Base-by-base conservation (phyloP, 352 stramenopile genomes). In the Halophytophthora batemanensis region DNA sequence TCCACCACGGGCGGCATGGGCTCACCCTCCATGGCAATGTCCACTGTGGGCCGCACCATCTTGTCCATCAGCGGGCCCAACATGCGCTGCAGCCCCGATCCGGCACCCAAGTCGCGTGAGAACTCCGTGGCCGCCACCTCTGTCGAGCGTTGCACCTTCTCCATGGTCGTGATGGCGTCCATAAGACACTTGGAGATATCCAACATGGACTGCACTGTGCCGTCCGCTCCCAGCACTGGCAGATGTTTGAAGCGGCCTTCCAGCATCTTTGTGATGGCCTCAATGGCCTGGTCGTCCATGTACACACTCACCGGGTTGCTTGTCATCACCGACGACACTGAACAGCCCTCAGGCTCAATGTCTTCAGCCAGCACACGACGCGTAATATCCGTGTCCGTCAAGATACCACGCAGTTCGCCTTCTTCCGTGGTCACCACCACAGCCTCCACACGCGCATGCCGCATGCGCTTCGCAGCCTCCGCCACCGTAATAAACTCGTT, bases 101-200 rank as follows among this genome's bases (percentile, higher is more conserved):
- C 72, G 5, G 68, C 75, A 28, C 77, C 81, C 17, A 92, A 61
- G 52, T 94, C 83, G 12, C 82, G 75, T 17, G 79, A 91, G 41
- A 94, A 90, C 48, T 96, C 82, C 3, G 61, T 82, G 21, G 85
- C 83, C 2, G 84, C 83, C 1, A 73, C 70, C 53, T 93, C 83
- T 0, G 82, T 93, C 18, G 82, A 90, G 50, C 91, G 79, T 56
- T 93, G 84, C n/a, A 91, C 83, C 34, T 81, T 87, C 43, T 93
- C 84, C 77, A 93, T 75, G 60, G 81, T 88, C 18, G 71, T 88
- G 55, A 96, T 93, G 13, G 86, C 86, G 44, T 96, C 86, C 40
- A 92, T 90, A 3, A 96, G 56, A 53, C 84, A 94, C 67, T 96
- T 96, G 46, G 86, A 92, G 36, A 96, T 94, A 38, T 96, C 82